These are phyloP conservation scores for Colletotrichum agaves DNA, from an alignment of 2,329 filamentous ascomycete genomes.

Conservation along the genomic window DNA sequence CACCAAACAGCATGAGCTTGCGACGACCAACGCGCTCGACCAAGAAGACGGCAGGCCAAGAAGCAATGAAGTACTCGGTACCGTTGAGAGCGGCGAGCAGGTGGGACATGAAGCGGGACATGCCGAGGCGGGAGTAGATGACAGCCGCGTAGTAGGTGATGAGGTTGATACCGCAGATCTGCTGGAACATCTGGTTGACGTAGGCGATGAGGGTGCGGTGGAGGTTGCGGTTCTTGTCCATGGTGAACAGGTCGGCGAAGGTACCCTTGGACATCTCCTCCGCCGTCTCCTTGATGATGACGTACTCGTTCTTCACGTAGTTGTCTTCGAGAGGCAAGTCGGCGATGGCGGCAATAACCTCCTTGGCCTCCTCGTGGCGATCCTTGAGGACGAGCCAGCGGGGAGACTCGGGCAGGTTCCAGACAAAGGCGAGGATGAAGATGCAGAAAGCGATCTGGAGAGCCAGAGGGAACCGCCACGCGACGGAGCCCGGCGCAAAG, in stretches of 20 bases:
- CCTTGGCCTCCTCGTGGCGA: slow-evolving; percentile 55
- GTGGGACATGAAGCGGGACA: slow-evolving; percentile 65
- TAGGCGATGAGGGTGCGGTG: slow-evolving; percentile 66
- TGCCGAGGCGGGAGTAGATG: slow-evolving; percentile 56
- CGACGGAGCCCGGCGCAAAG: slow-evolving; percentile 59
- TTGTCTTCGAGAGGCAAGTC: slow-evolving; percentile 57
- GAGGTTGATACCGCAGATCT: slow-evolving; percentile 47
- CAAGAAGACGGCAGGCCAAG: slow-evolving; percentile 69
- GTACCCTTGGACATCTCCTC: slow-evolving; percentile 66
- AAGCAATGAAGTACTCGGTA: slow-evolving; percentile 58
- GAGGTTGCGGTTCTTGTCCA: slow-evolving; percentile 65
- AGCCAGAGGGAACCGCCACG: slow-evolving; percentile 71
- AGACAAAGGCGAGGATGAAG: slow-evolving; percentile 64
- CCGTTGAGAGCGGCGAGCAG: slow-evolving; percentile 67
- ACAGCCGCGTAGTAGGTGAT: slow-evolving; percentile 43
- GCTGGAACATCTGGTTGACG: slow-evolving; percentile 66
- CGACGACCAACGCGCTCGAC: slow-evolving; percentile 75
- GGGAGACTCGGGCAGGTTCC: slow-evolving; percentile 65
- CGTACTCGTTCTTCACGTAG: slow-evolving; percentile 64
- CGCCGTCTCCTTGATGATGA: slow-evolving; percentile 69
- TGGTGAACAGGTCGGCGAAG: slow-evolving; percentile 68
- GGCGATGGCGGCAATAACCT: slow-evolving; percentile 54
- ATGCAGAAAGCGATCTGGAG: slow-evolving; percentile 69
- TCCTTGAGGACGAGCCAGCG: slow-evolving; percentile 54
- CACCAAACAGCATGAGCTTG: slow-evolving; percentile 77